Percentiles rank a stretch among this genome's conserved stretches.
These are phyloP conservation scores for Hondaea fermentalgiana DNA, from an alignment of 108 stramenopile species.

Conservation along the genomic window DNA sequence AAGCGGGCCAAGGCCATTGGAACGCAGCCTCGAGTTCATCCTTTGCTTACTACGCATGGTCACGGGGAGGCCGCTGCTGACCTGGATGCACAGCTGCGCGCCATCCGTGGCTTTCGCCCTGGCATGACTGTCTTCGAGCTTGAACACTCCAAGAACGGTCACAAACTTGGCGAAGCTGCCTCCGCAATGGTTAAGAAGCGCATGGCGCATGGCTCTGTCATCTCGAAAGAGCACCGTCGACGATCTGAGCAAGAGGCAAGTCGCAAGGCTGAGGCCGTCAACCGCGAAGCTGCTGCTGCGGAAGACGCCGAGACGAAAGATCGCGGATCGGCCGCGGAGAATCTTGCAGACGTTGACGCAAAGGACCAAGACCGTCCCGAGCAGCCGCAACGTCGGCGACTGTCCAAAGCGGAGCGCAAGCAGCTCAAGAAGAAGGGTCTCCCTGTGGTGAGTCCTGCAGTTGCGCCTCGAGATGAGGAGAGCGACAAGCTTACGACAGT, in stretches of 20 bases:
- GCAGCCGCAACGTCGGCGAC: slow-evolving; percentile 48
- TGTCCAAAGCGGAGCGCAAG: slow-evolving; percentile 83
- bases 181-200: neutral
- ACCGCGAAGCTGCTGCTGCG: neutral
- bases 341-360: neutral
- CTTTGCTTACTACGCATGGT: neutral
- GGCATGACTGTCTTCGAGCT: slow-evolving; percentile 1
- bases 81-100: neutral
- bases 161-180: neutral
- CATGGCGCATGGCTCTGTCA: neutral
- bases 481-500: neutral
- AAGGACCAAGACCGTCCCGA: neutral
- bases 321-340: neutral
- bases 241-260: neutral
- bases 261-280: neutral
- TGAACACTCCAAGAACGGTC: neutral
- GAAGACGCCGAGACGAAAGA: neutral
- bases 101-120: neutral
- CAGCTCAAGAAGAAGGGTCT: slow-evolving; percentile 58
- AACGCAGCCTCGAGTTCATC: neutral
- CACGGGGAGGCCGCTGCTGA: neutral
- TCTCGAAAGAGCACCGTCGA: neutral
- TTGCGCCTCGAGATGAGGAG: neutral
- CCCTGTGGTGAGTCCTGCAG: neutral
- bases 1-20: neutral